phyloP scores from a whole-genome alignment of 2,329 filamentous ascomycete species.

The Microcyclospora pomicola region DNA sequence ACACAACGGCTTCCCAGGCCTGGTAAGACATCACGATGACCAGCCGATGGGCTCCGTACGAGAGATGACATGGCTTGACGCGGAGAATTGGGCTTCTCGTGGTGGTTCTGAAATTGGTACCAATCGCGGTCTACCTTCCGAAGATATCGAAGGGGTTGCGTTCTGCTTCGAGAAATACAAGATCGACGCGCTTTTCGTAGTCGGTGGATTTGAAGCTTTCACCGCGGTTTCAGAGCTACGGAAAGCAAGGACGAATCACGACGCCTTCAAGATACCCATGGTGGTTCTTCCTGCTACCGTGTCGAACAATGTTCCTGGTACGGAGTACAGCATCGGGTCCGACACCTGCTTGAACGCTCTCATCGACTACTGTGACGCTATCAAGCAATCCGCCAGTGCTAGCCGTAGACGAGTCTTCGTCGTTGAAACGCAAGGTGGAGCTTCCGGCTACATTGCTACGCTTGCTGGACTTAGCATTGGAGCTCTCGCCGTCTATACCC shows the following conservation, averaged over 20 bases:
- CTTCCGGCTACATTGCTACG: constrained; percentile 85
- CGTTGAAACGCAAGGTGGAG: constrained; percentile 91
- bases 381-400: constrained; percentile 90
- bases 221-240: constrained; percentile 80
- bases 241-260: constrained; percentile 62
- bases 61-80: constrained; percentile 81
- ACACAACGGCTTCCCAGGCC: constrained; percentile 91
- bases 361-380: constrained; percentile 90
- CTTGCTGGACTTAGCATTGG: constrained; percentile 84
- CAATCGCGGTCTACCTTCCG: constrained; percentile 80
- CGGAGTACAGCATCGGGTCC: constrained; percentile 90
- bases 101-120: constrained; percentile 97
- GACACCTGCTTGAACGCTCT: constrained; percentile 95
- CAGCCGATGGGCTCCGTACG: constrained; percentile 70
- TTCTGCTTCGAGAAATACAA: constrained; percentile 72
- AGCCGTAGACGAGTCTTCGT: constrained; percentile 91
- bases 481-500: constrained; percentile 86
- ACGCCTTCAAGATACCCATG: constrained; percentile 85
- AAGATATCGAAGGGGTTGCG: constrained; percentile 74
- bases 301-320: constrained; percentile 95
- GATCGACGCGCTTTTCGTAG: constrained; percentile 74
- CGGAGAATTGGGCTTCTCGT: constrained; percentile 88
- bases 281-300: constrained; percentile 88
- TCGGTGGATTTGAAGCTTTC: constrained; percentile 95
- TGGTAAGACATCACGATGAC: constrained; percentile 80